Conservation (phyloP, 768 basidiomycete species). For the Tricholoma matsutake region DNA sequence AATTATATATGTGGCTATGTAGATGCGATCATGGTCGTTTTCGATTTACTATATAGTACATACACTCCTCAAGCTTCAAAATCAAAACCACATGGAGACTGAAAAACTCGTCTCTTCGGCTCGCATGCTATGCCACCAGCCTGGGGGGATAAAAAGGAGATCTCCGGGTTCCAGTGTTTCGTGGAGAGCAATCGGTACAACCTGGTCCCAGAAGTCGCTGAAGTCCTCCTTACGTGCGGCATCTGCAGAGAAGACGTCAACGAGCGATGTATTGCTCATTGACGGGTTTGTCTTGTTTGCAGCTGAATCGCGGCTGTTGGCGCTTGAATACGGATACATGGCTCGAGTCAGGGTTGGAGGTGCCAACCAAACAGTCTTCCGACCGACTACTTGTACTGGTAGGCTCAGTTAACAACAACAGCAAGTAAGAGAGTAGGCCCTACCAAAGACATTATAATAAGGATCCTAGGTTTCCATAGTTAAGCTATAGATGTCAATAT, state of each 20-base stretch:
- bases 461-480: constrained; percentile 62
- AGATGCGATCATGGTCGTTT: background rate
- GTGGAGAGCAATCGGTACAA: constrained; percentile 56
- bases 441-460: constrained; percentile 89
- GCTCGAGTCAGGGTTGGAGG: constrained; percentile 53
- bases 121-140: constrained; percentile 95
- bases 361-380: constrained; percentile 90
- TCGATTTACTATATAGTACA: background rate
- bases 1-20: background rate
- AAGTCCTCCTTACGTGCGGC: constrained; percentile 25
- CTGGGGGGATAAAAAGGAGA: constrained; percentile 82
- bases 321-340: constrained; percentile 58
- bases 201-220: constrained; percentile 54
- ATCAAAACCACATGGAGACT: constrained; percentile 90
- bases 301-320: constrained; percentile 32
- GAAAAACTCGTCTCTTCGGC: constrained; percentile 82
- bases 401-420: constrained; percentile 7
- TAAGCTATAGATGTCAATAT: background rate
- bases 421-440: constrained; percentile 5
- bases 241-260: constrained; percentile 67
- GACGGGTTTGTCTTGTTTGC: constrained; percentile 39
- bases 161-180: constrained; percentile 79
- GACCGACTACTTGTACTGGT: constrained; percentile 83
- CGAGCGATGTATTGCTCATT: constrained; percentile 78
- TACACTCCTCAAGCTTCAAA: background rate